Evolutionary conservation across 2,329 filamentous ascomycete species (phyloP).

Genomic region (Aureobasidium sp.): DNA sequence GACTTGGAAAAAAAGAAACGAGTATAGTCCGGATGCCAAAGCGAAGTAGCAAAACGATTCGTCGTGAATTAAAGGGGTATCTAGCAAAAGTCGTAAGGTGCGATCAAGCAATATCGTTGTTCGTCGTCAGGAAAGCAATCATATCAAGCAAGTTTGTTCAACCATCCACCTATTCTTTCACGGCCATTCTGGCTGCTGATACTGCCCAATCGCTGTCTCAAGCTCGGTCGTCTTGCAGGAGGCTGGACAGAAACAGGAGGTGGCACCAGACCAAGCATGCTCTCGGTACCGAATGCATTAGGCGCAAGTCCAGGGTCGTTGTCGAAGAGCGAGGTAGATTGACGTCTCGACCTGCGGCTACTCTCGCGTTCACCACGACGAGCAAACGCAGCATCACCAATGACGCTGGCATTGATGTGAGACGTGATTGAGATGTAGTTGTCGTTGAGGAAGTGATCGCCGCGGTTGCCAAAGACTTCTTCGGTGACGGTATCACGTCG

Average conservation of each 20-base stretch:
- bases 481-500: conserved; percentile 31
- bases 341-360: conserved; percentile 22
- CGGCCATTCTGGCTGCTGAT: conserved; percentile 4
- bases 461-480: conserved; percentile 41
- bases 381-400: conserved; percentile 28
- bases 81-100: not conserved
- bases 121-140: not conserved
- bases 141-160: conserved; percentile 8
- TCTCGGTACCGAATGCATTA: conserved; percentile 31
- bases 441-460: conserved; percentile 56
- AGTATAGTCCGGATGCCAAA: not conserved
- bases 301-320: conserved; percentile 25
- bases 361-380: conserved; percentile 27
- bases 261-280: conserved; percentile 24
- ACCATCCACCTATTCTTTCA: conserved; percentile 7
- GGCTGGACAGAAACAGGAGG: not conserved
- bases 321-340: conserved; percentile 18
- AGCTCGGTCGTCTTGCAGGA: not conserved
- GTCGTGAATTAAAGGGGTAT: not conserved
- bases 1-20: not conserved
- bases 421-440: conserved; percentile 40
- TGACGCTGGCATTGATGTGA: conserved; percentile 22
- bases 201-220: conserved; percentile 4
- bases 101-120: not conserved
- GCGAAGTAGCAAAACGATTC: not conserved